Percentiles rank a stretch among this genome's conserved stretches.
Evolutionary conservation across 2,329 filamentous ascomycete genomes (phyloP).

Genomic region (Beauveria australis): DNA sequence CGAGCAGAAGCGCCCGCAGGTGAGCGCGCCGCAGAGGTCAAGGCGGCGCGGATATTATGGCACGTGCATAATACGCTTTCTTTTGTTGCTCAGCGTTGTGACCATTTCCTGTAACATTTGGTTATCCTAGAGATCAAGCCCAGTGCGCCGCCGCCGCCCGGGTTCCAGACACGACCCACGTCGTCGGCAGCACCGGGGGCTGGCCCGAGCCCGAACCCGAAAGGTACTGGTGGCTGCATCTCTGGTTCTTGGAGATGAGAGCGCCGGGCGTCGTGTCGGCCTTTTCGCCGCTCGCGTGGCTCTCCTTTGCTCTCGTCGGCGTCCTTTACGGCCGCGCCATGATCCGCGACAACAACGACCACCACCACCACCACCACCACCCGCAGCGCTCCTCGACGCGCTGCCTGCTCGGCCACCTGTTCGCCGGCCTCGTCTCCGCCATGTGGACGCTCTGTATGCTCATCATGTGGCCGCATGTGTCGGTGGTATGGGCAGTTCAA

Average conservation of each 20-base stretch:
- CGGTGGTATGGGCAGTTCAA: conserved; percentile 36
- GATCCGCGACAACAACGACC: neutral
- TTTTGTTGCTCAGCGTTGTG: conserved; percentile 26
- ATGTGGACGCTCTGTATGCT: conserved; percentile 28
- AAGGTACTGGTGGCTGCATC: conserved; percentile 19
- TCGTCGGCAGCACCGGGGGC: neutral
- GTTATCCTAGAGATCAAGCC: conserved; percentile 33
- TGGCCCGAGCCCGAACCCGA: neutral
- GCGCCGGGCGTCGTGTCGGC: no score
- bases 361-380: conserved; percentile 7
- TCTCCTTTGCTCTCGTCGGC: conserved; percentile 37
- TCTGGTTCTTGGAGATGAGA: no score
- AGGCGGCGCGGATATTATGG: conserved; percentile 26
- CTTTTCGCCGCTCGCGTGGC: conserved; percentile 38
- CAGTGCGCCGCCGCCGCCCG: conserved; percentile 21
- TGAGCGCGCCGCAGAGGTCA: neutral
- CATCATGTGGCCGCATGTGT: conserved; percentile 33
- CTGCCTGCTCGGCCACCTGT: conserved; percentile 18
- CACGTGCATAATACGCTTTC: conserved; percentile 29
- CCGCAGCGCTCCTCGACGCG: conserved; percentile 18
- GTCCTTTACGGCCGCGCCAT: conserved; percentile 31
- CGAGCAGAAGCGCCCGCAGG: conserved; percentile 18
- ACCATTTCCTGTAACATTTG: conserved; percentile 40
- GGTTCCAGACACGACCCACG: neutral
- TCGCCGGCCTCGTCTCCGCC: conserved; percentile 22